Evolutionary conservation across 164 flowering plant genomes (phyloP).

Genomic region (Taxillus chinensis): DNA sequence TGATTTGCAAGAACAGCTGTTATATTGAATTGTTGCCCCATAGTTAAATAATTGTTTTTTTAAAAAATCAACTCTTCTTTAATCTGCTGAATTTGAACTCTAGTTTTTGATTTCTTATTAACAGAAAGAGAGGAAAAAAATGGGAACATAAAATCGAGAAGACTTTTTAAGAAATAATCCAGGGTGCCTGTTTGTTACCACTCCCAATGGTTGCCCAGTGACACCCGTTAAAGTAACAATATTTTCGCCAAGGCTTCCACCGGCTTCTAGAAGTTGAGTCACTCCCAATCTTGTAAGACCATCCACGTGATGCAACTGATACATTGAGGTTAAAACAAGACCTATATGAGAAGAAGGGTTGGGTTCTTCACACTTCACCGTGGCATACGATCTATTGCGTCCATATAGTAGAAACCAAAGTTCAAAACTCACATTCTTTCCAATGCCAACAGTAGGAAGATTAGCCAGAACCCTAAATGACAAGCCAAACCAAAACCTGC

Average conservation of each 20-base stretch:
- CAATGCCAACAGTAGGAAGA: constrained; percentile 79
- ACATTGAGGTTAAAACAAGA: background rate
- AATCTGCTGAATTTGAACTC: too few species aligned
- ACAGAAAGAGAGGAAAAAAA: background rate
- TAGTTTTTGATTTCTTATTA: background rate
- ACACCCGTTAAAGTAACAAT: constrained; percentile 40
- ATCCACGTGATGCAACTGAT: constrained; percentile 84
- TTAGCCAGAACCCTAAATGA: constrained; percentile 67
- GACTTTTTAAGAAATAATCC: too few species aligned
- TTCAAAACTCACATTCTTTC: constrained; percentile 63
- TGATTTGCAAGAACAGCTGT: too few species aligned
- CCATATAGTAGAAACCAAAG: background rate
- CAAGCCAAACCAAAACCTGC: constrained; percentile 91
- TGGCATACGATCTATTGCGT: background rate
- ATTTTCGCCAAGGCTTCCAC: constrained; percentile 27
- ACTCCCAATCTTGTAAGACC: constrained; percentile 59
- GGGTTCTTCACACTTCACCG: background rate
- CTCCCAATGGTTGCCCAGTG: constrained; percentile 63
- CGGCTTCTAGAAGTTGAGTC: constrained; percentile 38
- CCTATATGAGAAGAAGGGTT: background rate
- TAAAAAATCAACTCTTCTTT: too few species aligned
- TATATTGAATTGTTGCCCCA: too few species aligned
- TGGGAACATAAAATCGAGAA: too few species aligned
- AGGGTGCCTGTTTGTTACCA: constrained; percentile 31
- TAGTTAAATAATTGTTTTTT: too few species aligned